These are phyloP conservation scores for Ceratobasidium sp. DNA, from an alignment of 1,284 basidiomycete species.

Conservation along the genomic window DNA sequence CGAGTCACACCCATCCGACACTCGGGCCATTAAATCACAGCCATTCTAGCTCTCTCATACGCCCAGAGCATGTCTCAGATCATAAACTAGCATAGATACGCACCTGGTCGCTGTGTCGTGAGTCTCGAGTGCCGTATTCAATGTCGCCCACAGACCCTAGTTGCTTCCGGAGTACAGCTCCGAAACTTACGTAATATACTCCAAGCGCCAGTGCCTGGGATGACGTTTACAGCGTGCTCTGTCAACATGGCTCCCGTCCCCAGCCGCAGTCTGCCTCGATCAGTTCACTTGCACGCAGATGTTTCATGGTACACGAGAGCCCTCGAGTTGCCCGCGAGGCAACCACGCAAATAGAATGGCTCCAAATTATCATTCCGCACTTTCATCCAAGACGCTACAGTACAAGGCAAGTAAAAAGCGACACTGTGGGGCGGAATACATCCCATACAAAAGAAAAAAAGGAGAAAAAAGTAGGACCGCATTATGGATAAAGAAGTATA, in stretches of 20 bases:
- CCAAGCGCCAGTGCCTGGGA: neutral
- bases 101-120: slow-evolving; percentile 37
- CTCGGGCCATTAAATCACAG: neutral
- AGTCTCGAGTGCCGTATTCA: slow-evolving; percentile 37
- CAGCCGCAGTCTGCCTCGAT: neutral
- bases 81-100: slow-evolving; percentile 11
- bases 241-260: neutral
- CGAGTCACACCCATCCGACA: slow-evolving; percentile 21
- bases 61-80: neutral
- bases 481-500: slow-evolving; percentile 14
- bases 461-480: neutral
- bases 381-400: slow-evolving; percentile 7
- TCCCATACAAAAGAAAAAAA: slow-evolving; percentile 1
- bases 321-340: neutral
- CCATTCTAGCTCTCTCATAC: neutral
- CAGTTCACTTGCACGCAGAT: no score
- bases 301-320: no score
- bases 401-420: neutral
- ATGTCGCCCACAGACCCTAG: slow-evolving; percentile 11
- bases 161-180: slow-evolving; percentile 29
- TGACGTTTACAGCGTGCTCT: neutral
- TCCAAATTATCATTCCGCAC: slow-evolving; percentile 20
- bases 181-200: slow-evolving; percentile 19
- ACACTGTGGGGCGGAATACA: neutral
- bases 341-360: neutral